Evolutionary conservation across 2,329 filamentous ascomycete genomes (phyloP), one percentile per base, ranked within the genome.

Genomic region (Ophiocordyceps camponoti-leonardi): DNA sequence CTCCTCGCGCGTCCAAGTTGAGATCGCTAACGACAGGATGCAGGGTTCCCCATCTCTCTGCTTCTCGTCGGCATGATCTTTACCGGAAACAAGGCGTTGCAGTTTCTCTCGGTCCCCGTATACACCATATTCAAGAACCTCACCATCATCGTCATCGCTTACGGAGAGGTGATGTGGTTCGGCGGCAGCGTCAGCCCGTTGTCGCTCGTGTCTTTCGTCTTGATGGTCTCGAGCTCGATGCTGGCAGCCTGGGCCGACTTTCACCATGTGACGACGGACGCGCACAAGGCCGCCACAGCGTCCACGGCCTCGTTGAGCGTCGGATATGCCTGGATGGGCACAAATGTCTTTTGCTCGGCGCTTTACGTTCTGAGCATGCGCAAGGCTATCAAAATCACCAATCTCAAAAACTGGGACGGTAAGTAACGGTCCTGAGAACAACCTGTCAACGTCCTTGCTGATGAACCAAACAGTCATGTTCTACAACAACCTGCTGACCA

Each of bases 51-150:
- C 43, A 86, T 98, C 57, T 94, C 92, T 47, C 71, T 95, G 46
- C 83, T 96, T 50, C 80, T 98, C 52, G 92, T 96, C 59, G 88
- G 87, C 61, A 98, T 96, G 92, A 96, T 98, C 66, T 98, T 96
- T 68, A 96, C 92, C 46, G 81, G 86, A 58, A 92, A 86, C 58
- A 95, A 95, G 70, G 87, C 92, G 19, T 79, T 98, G 42, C 87
- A 95, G 66, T 96, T 81, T 66, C 83, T 98, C 49, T 95, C 88
- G 30, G 94, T 98, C 46, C 92, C 92, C 22, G 92, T 98, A 23
- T 98, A 98, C 68, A 98, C 92, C 46, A 98, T 98, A 62, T 98
- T 98, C 76, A 98, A 98, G 76, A 98, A 98, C 69, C 67, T 98
- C 70, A 96, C 92, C 49, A 98, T 94, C 63, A 96, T 98, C 57